phyloP scores from a whole-genome alignment of 108 stramenopile genomes.

The Cyclotella atomus region DNA sequence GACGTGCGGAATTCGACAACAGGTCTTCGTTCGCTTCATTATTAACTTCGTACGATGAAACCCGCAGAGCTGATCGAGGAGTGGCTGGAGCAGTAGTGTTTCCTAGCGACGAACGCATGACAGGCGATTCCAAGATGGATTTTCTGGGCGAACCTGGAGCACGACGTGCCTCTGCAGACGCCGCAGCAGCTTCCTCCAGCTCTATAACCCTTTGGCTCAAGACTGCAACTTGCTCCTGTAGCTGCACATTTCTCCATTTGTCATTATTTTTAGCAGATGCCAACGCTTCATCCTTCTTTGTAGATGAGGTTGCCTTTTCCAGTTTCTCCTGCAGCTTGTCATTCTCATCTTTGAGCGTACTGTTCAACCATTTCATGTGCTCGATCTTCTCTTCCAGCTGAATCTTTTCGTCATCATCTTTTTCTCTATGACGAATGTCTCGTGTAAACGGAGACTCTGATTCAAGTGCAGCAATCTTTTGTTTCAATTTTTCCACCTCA shows the following conservation, averaged over 20 bases:
- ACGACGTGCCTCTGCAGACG: not conserved
- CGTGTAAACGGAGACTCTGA: conserved; percentile 46
- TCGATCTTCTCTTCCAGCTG: conserved; percentile 70
- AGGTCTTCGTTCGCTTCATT: conserved; percentile 33
- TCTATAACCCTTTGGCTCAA: conserved; percentile 62
- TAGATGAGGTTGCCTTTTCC: conserved; percentile 28
- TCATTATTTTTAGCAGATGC: conserved; percentile 53
- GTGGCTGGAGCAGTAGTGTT: conserved; percentile 21
- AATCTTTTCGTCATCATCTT: conserved; percentile 48
- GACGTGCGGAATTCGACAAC: conserved; percentile 20
- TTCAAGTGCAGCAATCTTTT: conserved; percentile 57
- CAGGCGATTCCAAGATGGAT: conserved; percentile 40
- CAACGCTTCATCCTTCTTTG: conserved; percentile 27
- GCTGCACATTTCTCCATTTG: conserved; percentile 60
- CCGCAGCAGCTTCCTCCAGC: conserved; percentile 51
- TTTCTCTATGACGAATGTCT: conserved; percentile 24
- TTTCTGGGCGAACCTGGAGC: conserved; percentile 7
- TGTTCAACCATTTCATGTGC: conserved; percentile 68
- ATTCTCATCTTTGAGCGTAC: conserved; percentile 76
- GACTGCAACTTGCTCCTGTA: conserved; percentile 66
- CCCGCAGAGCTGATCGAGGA: conserved; percentile 22
- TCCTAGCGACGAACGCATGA: conserved; percentile 36
- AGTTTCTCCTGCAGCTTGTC: conserved; percentile 58
- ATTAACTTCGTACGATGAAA: conserved; percentile 8
- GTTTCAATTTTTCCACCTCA: conserved; percentile 71